Conservation (phyloP, 768 basidiomycete species). For the Coprinopsis strossmayeri region DNA sequence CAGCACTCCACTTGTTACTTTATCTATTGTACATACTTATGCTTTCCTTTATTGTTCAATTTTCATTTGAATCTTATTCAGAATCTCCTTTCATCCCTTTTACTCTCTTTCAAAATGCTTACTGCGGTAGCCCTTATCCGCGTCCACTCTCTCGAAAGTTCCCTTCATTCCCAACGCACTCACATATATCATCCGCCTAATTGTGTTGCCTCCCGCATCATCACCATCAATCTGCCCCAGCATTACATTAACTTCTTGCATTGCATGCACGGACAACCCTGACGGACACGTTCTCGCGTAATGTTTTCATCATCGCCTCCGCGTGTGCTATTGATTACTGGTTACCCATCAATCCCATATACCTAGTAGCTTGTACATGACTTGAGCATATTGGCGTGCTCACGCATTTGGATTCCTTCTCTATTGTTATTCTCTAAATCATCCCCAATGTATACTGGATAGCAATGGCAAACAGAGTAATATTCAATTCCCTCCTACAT, state of each 20-base stretch:
- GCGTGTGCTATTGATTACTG: background rate
- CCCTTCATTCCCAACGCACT: background rate
- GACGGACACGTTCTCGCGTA: background rate
- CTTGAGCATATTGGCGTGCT: no score
- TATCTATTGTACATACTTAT: slow-evolving; percentile 27
- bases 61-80: slow-evolving; percentile 12
- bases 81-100: slow-evolving; percentile 19
- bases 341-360: background rate
- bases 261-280: background rate
- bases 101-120: slow-evolving; percentile 11
- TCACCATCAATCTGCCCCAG: background rate
- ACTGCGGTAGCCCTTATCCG: slow-evolving; percentile 8
- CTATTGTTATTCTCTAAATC: background rate
- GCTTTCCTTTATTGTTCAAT: slow-evolving; percentile 25
- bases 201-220: background rate
- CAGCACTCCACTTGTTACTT: slow-evolving; percentile 16
- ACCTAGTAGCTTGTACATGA: background rate
- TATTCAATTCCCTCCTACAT: background rate
- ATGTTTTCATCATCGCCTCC: background rate
- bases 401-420: background rate
- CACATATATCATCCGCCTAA: background rate
- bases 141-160: slow-evolving; percentile 16
- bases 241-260: background rate
- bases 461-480: background rate
- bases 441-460: background rate